Base-by-base conservation (phyloP, 768 basidiomycete species). In the Daedaleopsis nitida region DNA sequence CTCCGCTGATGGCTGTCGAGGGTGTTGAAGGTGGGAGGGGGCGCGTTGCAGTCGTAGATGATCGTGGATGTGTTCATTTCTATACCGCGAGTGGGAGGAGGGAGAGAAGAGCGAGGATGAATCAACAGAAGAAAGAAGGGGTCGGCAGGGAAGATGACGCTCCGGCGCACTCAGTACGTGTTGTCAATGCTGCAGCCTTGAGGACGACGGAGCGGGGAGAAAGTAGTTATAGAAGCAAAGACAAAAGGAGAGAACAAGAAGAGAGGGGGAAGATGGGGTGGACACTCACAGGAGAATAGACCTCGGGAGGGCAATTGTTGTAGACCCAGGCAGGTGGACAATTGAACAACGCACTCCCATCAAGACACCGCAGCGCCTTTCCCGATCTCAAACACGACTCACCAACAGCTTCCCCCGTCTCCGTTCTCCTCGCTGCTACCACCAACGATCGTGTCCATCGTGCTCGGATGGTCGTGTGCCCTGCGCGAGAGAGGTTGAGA, bases 11-110 rank as follows among this genome's bases (percentile, higher is more conserved):
- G 68, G 0, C 77, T 65, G 8, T 82, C 80, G 56, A 86, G 72
- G 11, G 76, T 73, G 70, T 89, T 88, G 19, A 76, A 80, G 23
- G 87, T 89, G 0, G 85, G 84, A 1, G 86, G 86, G 4, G 81
- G 82, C 1, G 57, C 43, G 42, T 27, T 5, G 24, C 14, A 2
- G 54, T 27, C 7, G 54, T 55, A 44, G 9, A 23, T 32, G 10
- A 21, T 55, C 27, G 43, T 55, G 17, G 43, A 12, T 8, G 43
- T 21, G 24, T 55, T 23, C 54, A 55, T 55, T 13, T 54, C 42
- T 19, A 24, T 13, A n/a, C n/a, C n/a, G n/a, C n/a, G n/a, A n/a
- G n/a, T n/a, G 14, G 47, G 19, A 13, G 12, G 47, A 10, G 44
- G 44, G n/a, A n/a, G n/a, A n/a, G 44, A n/a, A 45, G 44, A 21